Evolutionary conservation across 2,329 filamentous ascomycete genomes (phyloP).

Genomic region (Fusarium sublunatum): DNA sequence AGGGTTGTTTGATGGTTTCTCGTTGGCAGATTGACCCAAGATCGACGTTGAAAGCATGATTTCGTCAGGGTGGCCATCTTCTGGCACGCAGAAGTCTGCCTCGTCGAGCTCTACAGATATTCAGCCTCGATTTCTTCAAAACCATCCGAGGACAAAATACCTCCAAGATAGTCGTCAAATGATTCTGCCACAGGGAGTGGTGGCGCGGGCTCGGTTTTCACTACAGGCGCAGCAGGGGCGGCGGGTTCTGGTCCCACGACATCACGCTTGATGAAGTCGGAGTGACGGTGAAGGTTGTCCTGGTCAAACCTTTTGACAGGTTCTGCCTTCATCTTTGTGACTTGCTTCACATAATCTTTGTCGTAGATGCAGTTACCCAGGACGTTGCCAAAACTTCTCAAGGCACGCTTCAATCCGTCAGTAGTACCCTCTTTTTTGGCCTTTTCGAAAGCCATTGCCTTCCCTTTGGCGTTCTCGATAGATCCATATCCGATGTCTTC

Average conservation of each 20-base stretch:
- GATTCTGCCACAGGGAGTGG: slow-evolving; percentile 51
- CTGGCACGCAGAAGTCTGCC: slow-evolving; percentile 76
- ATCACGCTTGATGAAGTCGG: slow-evolving; percentile 76
- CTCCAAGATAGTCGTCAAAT: slow-evolving; percentile 64
- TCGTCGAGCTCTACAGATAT: slow-evolving; percentile 74
- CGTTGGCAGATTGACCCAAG: slow-evolving; percentile 32
- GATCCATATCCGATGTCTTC: slow-evolving; percentile 98
- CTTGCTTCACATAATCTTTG: slow-evolving; percentile 89
- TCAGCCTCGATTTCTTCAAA: slow-evolving; percentile 54
- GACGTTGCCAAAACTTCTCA: slow-evolving; percentile 94
- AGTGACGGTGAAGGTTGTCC: slow-evolving; percentile 82
- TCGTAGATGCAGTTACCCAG: slow-evolving; percentile 99
- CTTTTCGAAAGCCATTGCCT: slow-evolving; percentile 96
- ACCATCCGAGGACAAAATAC: slow-evolving; percentile 55
- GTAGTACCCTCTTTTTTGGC: slow-evolving; percentile 98
- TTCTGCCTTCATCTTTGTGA: slow-evolving; percentile 87
- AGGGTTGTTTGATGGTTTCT: slow-evolving; percentile 36
- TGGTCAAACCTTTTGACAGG: slow-evolving; percentile 80
- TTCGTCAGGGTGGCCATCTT: slow-evolving; percentile 81
- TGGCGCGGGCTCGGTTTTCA: slow-evolving; percentile 47
- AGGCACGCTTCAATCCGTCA: slow-evolving; percentile 87
- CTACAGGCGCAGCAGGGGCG: slow-evolving; percentile 22
- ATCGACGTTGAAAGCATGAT: slow-evolving; percentile 64
- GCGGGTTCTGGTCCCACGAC: slow-evolving; percentile 45
- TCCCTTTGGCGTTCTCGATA: slow-evolving; percentile 95